Evolutionary conservation across 768 basidiomycete species (phyloP), one percentile per base, ranked within the genome.

Genomic region (Suillus plorans): DNA sequence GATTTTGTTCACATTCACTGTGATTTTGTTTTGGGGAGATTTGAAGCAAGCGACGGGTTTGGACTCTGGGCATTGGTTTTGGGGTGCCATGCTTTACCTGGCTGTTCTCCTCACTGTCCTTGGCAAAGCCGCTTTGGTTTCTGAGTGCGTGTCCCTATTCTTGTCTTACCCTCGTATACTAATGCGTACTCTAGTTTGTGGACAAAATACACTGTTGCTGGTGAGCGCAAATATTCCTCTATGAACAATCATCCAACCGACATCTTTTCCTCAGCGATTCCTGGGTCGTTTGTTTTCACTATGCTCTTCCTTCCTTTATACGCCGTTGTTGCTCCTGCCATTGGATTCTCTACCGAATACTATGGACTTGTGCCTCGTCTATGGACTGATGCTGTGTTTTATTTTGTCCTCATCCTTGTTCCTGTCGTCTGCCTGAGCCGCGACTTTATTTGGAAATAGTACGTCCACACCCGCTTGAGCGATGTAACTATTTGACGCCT

Each of bases 391-490:
- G 82, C 82, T 13, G 85, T 96, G 16, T 97, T 99, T 76, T 99
- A 97, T 78, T 89, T 99, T 69, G 86, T 89, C 67, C 84, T 99
- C 50, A 68, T 99, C 3, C 80, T 96, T 12, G 80, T 98, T 37
- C 97, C 97, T 0, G 81, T 91, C 34, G 77, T 97, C 68, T 95
- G 95, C 69, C 85, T 99, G 45, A 78, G 85, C 4, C 85, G 97
- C 42, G 97, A 99, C 76, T 91, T 96, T 67, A 89, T 85, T 1
- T 99, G 97, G 97, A 99, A 98, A 86, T 97, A 98, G 94, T 95
- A 70, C 84, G 36, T 47, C 55, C 59, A 37, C 20, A 45, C 31
- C 49, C 28, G 9, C 25, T 37, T 62, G 68, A 62, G 68, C 18
- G 16, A 36, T 31, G 20, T 56, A n/a, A 50, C 4, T 61, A 28